Conservation (phyloP, 306 rosid species). For the Vicia faba region DNA sequence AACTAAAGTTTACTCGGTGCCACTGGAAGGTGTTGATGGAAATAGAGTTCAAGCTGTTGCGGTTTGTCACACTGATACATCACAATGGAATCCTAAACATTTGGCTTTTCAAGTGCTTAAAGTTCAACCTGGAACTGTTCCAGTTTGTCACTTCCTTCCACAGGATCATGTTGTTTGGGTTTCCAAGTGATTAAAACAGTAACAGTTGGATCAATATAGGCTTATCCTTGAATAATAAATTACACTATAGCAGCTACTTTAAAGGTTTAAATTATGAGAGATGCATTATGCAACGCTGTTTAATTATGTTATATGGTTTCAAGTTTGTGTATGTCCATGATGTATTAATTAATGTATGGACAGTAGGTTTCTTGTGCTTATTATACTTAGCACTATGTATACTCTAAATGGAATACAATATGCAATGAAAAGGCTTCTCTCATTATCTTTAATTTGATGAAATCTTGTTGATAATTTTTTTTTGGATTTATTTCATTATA, state of each 20-base stretch:
- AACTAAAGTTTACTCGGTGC: slow-evolving; percentile 51
- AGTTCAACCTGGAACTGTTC: slow-evolving; percentile 73
- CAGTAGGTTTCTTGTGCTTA: neutral
- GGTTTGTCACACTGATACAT: slow-evolving; percentile 75
- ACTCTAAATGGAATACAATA: neutral
- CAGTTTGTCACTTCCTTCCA: slow-evolving; percentile 88
- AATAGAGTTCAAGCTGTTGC: slow-evolving; percentile 64
- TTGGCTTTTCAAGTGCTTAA: slow-evolving; percentile 84
- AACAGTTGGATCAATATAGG: neutral
- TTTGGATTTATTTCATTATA: too few relatives aligned
- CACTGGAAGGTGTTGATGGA: slow-evolving; percentile 64
- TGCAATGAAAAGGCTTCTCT: neutral
- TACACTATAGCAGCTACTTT: neutral
- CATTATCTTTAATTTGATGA: neutral
- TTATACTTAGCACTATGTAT: neutral
- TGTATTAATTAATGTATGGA: neutral
- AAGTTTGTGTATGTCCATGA: neutral
- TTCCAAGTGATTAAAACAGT: slow-evolving; percentile 40
- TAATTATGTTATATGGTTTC: neutral
- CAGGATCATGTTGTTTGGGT: slow-evolving; percentile 81
- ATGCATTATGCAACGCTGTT: neutral
- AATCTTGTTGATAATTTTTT: too few relatives aligned
- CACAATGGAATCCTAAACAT: slow-evolving; percentile 88
- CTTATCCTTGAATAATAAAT: neutral
- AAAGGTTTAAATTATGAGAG: neutral